These are phyloP conservation scores for Venturia nashicola DNA, from an alignment of 2,329 filamentous ascomycete genomes.

Conservation along the genomic window DNA sequence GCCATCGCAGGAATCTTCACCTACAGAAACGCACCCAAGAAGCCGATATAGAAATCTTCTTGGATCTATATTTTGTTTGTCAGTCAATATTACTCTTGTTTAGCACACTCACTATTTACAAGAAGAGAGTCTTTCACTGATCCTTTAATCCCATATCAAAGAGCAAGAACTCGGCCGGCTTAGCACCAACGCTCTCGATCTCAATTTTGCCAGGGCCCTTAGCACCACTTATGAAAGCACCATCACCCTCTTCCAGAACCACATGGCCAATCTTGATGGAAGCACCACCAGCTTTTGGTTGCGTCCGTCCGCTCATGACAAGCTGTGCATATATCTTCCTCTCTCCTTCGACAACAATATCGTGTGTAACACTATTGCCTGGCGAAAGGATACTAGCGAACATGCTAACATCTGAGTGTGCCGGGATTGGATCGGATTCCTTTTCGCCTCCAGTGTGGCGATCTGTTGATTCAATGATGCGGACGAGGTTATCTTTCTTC, in stretches of 20 bases:
- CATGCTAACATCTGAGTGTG: conserved; percentile 79
- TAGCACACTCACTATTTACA: not conserved
- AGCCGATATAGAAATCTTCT: conserved; percentile 40
- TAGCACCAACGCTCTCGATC: conserved; percentile 35
- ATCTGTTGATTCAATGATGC: conserved; percentile 64
- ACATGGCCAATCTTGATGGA: conserved; percentile 59
- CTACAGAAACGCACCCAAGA: conserved; percentile 34
- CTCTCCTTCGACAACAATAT: conserved; percentile 50
- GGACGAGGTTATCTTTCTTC: conserved; percentile 59
- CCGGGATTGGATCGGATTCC: conserved; percentile 59
- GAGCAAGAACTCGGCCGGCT: conserved; percentile 34
- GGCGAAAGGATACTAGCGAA: conserved; percentile 61
- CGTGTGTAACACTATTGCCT: conserved; percentile 56
- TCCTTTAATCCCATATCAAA: conserved; percentile 32
- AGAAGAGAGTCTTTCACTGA: not conserved
- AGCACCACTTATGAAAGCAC: conserved; percentile 55
- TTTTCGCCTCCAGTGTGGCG: conserved; percentile 52
- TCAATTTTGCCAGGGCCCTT: conserved; percentile 31
- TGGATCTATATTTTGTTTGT: too few species aligned
- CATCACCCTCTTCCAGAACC: conserved; percentile 64
- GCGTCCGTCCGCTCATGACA: conserved; percentile 48
- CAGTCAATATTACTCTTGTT: not conserved
- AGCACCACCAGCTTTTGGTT: conserved; percentile 56
- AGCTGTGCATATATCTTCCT: conserved; percentile 71
- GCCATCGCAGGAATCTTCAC: conserved; percentile 46